Percentiles rank a stretch among this genome's conserved stretches.
phyloP scores from a whole-genome alignment of 2,329 filamentous ascomycete genomes.

The Lasiodiplodia hormozganensis region DNA sequence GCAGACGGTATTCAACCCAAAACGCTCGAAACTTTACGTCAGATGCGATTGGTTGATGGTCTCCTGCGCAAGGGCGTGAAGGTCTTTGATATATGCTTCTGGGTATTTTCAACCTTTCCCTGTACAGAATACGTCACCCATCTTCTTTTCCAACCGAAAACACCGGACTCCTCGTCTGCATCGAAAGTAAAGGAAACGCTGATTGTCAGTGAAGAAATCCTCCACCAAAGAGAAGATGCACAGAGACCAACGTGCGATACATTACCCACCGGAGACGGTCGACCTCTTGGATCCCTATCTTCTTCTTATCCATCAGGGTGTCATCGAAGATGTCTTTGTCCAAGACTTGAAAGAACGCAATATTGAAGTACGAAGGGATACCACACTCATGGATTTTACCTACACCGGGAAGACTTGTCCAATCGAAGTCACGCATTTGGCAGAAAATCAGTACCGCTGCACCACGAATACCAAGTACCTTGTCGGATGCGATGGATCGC shows the following conservation, averaged over 20 bases:
- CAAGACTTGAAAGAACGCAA: slow-evolving; percentile 71
- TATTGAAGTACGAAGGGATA: slow-evolving; percentile 67
- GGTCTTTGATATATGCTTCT: slow-evolving; percentile 78
- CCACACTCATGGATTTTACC: slow-evolving; percentile 63
- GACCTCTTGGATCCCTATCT: slow-evolving; percentile 62
- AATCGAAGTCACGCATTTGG: slow-evolving; percentile 51
- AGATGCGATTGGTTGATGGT: slow-evolving; percentile 73
- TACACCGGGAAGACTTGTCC: slow-evolving; percentile 45
- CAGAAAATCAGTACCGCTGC: slow-evolving; percentile 45
- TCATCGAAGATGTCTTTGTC: slow-evolving; percentile 74
- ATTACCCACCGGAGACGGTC: slow-evolving; percentile 64
- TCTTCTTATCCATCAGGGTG: slow-evolving; percentile 71
- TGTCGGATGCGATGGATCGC: slow-evolving; percentile 75
- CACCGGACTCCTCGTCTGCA: background rate
- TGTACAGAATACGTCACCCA: background rate
- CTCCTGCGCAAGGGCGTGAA: slow-evolving; percentile 71
- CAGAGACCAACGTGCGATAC: slow-evolving; percentile 68
- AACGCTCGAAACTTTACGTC: slow-evolving; percentile 77
- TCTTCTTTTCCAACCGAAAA: background rate
- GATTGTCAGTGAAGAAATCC: slow-evolving; percentile 40
- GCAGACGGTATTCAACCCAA: slow-evolving; percentile 80
- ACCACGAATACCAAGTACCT: slow-evolving; percentile 67
- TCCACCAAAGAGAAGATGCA: slow-evolving; percentile 53
- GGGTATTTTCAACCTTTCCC: slow-evolving; percentile 55
- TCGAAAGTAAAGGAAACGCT: background rate